A percentile compares a stretch with the other conserved stretches of the same genome.
Evolutionary conservation across 2,329 filamentous ascomycete species (phyloP).

Genomic region (Onygenales sp.): DNA sequence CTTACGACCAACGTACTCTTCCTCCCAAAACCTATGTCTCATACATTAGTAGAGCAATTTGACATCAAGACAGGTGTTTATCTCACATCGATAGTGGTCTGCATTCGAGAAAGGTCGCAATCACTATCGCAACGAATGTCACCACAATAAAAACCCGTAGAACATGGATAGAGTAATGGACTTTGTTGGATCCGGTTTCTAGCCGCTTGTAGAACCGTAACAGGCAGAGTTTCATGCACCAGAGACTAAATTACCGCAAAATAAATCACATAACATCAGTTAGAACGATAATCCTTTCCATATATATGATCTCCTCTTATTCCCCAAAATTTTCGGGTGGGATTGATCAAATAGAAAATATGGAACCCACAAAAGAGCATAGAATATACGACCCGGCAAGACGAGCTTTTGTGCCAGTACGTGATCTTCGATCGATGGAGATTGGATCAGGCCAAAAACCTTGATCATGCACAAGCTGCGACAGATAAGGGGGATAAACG

Average conservation of each 20-base stretch:
- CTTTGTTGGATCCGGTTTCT: constrained; percentile 11
- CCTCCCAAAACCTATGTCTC: no score
- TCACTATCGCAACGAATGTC: constrained; percentile 7
- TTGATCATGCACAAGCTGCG: constrained; percentile 7
- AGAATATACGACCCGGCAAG: constrained; percentile 8
- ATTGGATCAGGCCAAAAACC: constrained; percentile 6
- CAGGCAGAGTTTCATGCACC: constrained; percentile 13
- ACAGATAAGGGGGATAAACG: constrained; percentile 7
- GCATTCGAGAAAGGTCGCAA: constrained; percentile 11
- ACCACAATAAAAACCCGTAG: constrained; percentile 8
- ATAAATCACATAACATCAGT: neutral
- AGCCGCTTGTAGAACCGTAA: constrained; percentile 11
- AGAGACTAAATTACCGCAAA: constrained; percentile 7
- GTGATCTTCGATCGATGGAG: constrained; percentile 1
- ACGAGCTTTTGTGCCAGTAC: constrained; percentile 8
- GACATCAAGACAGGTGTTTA: neutral
- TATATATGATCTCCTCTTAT: neutral
- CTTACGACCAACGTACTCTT: no score
- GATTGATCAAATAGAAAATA: neutral
- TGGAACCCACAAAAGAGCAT: constrained; percentile 11
- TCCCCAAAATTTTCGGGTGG: no score
- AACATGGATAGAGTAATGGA: constrained; percentile 9
- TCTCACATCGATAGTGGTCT: constrained; percentile 4
- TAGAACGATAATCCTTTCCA: neutral
- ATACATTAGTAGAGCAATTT: no score